Evolutionary conservation across 306 rosid species (phyloP), one percentile per base, ranked within the genome.

Genomic region (Betula pendula): DNA sequence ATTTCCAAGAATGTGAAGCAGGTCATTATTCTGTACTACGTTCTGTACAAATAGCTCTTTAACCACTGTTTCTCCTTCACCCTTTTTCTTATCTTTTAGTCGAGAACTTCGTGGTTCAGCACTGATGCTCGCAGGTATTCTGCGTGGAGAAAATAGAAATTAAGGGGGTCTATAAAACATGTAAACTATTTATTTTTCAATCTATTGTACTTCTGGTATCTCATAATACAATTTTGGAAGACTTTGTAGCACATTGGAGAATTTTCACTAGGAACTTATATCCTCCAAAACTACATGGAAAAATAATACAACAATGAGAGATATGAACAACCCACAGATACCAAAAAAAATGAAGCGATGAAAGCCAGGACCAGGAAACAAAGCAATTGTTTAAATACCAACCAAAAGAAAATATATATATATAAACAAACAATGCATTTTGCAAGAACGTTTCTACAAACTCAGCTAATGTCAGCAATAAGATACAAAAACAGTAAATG

Each of bases 81-180:
- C 85, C 84, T 80, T 96, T 78, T 79, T 96, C 87, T 90, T 96
- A 79, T 92, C 96, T 84, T 93, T 96, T 74, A 96, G 93, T 68
- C 98, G 88, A 76, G 97, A 96, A 81, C 99, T 96, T 62, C 97
- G 89, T 79, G 99, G 99, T 81, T 81, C 94, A 62, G 87, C 74
- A 84, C 79, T 75, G 60, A 81, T 79, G 79, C 84, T 74, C 47
- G 56, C 80, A 72, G 96, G 96, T 51, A 83, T 74, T 85, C 99
- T 96, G 87, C 72, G 79, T 47, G 42, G 73, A 87, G 72, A 82
- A 84, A 72, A 85, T 55, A 75, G 79, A 76, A 49, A 78, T 47
- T 77, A 70, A 73, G 72, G 71, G 29, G 75, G 47, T 43, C 62
- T 45, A 75, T 63, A 78, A 20, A 60, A 65, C 45, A 42, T 10